phyloP scores from a whole-genome alignment of 345 rosid species.

The Hirschfeldia incana region DNA sequence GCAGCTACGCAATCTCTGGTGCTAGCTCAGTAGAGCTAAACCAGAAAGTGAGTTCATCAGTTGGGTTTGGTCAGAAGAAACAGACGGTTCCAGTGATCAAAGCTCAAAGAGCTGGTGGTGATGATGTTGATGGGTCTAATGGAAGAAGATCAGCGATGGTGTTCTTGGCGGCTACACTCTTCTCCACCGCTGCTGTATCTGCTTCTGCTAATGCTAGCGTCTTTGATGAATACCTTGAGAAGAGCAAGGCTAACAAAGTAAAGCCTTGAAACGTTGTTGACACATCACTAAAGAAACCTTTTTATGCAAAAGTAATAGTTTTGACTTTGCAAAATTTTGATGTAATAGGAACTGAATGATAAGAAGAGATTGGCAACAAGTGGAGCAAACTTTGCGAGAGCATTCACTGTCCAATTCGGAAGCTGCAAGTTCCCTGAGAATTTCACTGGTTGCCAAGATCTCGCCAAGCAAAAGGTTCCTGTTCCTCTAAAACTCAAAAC shows the following conservation, averaged over 20 bases:
- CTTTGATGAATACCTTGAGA: conserved; percentile 93
- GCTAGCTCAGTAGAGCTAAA: conserved; percentile 60
- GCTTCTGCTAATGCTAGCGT: conserved; percentile 83
- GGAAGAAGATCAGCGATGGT: conserved; percentile 80
- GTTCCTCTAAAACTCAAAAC: not conserved
- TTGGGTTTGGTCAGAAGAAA: conserved; percentile 43
- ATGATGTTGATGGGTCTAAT: conserved; percentile 40
- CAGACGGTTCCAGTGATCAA: conserved; percentile 64
- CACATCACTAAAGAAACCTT: not conserved
- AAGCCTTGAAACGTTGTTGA: conserved; percentile 11
- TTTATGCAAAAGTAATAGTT: not conserved
- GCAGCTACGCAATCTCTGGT: conserved; percentile 72
- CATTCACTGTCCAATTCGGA: conserved; percentile 90
- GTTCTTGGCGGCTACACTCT: conserved; percentile 68
- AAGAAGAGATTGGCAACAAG: conserved; percentile 95
- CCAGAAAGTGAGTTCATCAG: conserved; percentile 53
- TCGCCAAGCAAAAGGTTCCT: conserved; percentile 91
- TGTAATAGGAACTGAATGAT: conserved; percentile 78
- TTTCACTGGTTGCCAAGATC: conserved; percentile 99
- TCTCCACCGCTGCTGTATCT: conserved; percentile 60
- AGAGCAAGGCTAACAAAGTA: conserved; percentile 96
- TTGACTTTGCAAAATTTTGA: not conserved
- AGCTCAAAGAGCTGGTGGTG: conserved; percentile 47
- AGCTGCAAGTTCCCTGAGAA: conserved; percentile 97
- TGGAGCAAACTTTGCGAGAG: conserved; percentile 96